phyloP scores from a whole-genome alignment of 164 flowering plant genomes.

The Nymphaea colorata region DNA sequence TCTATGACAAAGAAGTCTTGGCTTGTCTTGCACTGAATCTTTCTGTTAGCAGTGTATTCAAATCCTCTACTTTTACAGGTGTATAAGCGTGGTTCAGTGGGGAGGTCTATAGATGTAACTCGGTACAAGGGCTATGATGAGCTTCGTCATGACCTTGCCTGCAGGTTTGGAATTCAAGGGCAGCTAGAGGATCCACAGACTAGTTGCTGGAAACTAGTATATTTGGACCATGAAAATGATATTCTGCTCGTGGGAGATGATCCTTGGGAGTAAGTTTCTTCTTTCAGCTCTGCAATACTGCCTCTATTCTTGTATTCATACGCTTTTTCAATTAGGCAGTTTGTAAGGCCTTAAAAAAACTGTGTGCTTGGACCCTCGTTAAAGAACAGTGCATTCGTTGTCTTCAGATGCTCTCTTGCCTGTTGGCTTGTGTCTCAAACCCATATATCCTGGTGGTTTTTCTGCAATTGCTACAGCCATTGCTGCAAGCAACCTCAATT shows the following conservation, averaged over 20 bases:
- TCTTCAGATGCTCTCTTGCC: neutral
- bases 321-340: neutral
- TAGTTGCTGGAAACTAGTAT: conserved; percentile 84
- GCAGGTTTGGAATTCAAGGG: conserved; percentile 94
- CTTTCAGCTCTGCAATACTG: neutral
- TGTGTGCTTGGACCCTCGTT: neutral
- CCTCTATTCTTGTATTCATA: neutral
- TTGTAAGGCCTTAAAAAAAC: neutral
- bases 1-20: no score
- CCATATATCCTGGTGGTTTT: no score
- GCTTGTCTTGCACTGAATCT: no score
- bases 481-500: no score
- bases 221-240: conserved; percentile 86
- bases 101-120: conserved; percentile 81
- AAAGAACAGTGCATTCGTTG: neutral
- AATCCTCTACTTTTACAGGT: conserved; percentile 30
- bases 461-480: no score
- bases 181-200: conserved; percentile 81
- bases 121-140: conserved; percentile 79
- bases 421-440: no score
- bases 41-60: no score
- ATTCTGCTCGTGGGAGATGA: conserved; percentile 87
- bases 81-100: conserved; percentile 92
- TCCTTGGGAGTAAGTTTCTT: conserved; percentile 86
- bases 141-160: conserved; percentile 69